Base-by-base conservation (phyloP, 2,329 filamentous ascomycete genomes). In the Epichloe uncinata region DNA sequence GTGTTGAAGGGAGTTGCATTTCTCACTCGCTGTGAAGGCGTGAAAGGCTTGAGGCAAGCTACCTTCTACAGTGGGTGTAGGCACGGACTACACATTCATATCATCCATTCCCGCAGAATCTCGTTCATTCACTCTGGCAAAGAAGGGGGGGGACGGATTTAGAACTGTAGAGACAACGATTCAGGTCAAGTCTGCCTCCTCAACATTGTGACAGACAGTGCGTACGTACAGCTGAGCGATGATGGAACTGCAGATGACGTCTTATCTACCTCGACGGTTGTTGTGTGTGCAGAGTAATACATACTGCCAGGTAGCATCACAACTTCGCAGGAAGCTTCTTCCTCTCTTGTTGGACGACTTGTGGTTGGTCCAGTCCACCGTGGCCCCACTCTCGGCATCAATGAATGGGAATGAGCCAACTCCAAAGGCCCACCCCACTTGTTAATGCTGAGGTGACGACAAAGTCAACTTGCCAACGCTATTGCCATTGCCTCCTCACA, bases 381-480 rank as follows among this genome's bases (percentile, higher is more conserved):
- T 30, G 9, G 26, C 26, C 26, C 26, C 26, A 30, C 26, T 15
- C 43, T 35, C 7, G n/a, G n/a, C 16, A 30, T 9, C 26, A 30
- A 30, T 30, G 26, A 11, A 4, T 30, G 8, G 26, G 26, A 30
- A 30, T 4, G 26, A 11, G 8, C 35, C 34, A 40, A 36, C 44
- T 42, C 42, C 37, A 35, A 50, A 36, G 48, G 5, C 48, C 51
- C 51, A 48, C 48, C 49, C 51, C 46, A 46, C 48, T 48, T 48
- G 42, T 49, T 36, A 42, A 42, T 49, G 34, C 38, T 40, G 33
- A 51, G 46, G 48, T 54, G 53, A 55, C 52, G 53, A 55, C 53
- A 42, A 48, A 26, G 26, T 8, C 26, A 26, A 26, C 26, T 26
- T 26, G 44, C 44, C 52, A 41, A 36, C 50, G 38, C 42, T 40